Conservation (phyloP, 2,329 filamentous ascomycete genomes). For the Phaeosphaeriaceae sp. region DNA sequence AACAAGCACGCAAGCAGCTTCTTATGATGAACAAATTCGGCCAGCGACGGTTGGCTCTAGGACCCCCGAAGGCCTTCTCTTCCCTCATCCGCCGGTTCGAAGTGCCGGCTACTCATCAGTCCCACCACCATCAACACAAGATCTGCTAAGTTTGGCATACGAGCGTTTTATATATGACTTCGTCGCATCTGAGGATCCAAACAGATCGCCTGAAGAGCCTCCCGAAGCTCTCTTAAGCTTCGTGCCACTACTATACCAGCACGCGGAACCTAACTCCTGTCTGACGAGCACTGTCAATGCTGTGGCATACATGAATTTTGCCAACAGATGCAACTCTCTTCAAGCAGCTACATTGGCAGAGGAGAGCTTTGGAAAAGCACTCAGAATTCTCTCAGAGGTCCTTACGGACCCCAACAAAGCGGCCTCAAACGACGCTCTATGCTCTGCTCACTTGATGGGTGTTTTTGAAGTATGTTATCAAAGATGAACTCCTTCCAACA, state of each 20-base stretch:
- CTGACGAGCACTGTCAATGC: conserved; percentile 30
- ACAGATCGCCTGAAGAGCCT: conserved; percentile 18
- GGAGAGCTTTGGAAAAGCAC: conserved; percentile 28
- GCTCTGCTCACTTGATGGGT: conserved; percentile 38
- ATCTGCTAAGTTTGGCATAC: conserved; percentile 34
- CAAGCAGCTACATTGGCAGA: conserved; percentile 31
- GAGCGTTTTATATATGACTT: conserved; percentile 44
- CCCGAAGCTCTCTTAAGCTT: conserved; percentile 37
- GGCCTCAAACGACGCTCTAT: conserved; percentile 29
- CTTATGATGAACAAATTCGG: not conserved
- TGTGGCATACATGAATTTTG: conserved; percentile 39
- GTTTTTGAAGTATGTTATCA: conserved; percentile 32
- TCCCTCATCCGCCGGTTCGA: conserved; percentile 7
- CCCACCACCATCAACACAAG: conserved; percentile 14
- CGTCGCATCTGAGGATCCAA: conserved; percentile 27
- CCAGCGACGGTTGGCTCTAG: not conserved
- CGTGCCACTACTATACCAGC: conserved; percentile 33
- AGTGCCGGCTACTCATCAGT: conserved; percentile 15
- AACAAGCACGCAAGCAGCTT: conserved; percentile 10
- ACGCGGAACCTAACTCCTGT: conserved; percentile 28
- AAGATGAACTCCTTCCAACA: not conserved
- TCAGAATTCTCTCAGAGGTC: conserved; percentile 30
- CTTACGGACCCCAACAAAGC: conserved; percentile 31
- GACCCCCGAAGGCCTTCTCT: not conserved
- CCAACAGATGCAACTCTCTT: conserved; percentile 30